Evolutionary conservation across 176 grass and related monocot species (phyloP).

Genomic region (Typha latifolia): DNA sequence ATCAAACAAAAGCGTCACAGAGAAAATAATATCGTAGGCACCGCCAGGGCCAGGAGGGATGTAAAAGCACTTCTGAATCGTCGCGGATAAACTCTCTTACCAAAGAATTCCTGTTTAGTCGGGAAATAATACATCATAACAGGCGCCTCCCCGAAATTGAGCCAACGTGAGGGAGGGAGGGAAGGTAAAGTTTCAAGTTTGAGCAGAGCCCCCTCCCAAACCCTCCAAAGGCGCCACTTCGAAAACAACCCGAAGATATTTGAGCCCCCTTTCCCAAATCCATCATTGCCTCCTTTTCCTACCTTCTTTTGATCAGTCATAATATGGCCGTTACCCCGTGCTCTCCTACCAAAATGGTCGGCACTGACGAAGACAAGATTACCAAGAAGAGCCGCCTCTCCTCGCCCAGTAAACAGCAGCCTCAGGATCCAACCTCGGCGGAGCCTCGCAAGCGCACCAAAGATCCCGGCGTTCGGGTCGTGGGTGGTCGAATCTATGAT

Average conservation of each 20-base stretch:
- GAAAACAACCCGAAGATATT: background rate
- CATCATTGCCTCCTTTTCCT: background rate
- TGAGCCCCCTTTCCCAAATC: background rate
- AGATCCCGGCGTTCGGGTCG: constrained; percentile 36
- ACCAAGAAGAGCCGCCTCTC: constrained; percentile 2
- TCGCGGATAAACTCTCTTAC: too few species aligned
- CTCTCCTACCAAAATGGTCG: background rate
- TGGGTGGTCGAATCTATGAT: constrained; percentile 58
- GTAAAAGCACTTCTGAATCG: too few species aligned
- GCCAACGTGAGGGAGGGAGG: background rate
- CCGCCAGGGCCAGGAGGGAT: too few species aligned
- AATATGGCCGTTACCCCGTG: background rate
- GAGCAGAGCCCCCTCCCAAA: background rate
- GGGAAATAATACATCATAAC: too few species aligned
- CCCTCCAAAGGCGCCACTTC: background rate
- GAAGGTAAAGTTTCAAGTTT: constrained; percentile 6
- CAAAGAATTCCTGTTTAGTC: too few species aligned
- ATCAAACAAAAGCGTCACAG: too few species aligned
- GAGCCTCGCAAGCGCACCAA: constrained; percentile 31
- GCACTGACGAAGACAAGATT: background rate
- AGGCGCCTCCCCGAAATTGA: background rate
- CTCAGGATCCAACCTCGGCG: background rate
- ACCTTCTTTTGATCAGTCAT: background rate
- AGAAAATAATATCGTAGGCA: too few species aligned
- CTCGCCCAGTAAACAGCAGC: background rate